Evolutionary conservation across 208 protist genomes (phyloP).

Genomic region (Trypanosoma rangeli): DNA sequence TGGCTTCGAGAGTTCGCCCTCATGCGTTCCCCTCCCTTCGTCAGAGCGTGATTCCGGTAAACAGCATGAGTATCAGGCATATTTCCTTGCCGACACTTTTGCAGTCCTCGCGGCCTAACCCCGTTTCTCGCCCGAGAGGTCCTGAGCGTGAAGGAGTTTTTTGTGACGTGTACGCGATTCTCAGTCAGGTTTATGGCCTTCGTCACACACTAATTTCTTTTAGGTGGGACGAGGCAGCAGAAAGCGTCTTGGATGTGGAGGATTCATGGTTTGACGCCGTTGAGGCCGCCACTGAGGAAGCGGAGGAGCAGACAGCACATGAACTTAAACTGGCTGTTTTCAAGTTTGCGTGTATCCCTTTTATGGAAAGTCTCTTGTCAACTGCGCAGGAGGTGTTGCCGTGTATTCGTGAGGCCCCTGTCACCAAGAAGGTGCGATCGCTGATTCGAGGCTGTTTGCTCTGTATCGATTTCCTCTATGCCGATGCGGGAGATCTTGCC

Average conservation of each 20-base stretch:
- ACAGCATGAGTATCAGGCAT: background rate
- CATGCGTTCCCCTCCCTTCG: background rate
- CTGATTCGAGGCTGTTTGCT: constrained; percentile 69
- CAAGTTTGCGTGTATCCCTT: constrained; percentile 65
- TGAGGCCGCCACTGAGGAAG: constrained; percentile 57
- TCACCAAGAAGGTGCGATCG: constrained; percentile 64
- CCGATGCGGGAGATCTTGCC: constrained; percentile 34
- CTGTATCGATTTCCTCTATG: constrained; percentile 76
- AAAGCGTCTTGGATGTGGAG: constrained; percentile 65
- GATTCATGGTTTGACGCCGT: constrained; percentile 78
- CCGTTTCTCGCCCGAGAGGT: constrained; percentile 1
- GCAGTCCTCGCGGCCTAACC: background rate
- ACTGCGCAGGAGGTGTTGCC: constrained; percentile 75
- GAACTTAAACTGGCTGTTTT: constrained; percentile 63
- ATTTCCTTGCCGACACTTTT: background rate
- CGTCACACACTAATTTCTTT: constrained; percentile 64
- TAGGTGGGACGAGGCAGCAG: constrained; percentile 25
- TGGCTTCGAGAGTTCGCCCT: background rate
- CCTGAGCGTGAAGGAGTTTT: constrained; percentile 12
- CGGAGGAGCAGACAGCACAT: constrained; percentile 33
- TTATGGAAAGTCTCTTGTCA: constrained; percentile 76
- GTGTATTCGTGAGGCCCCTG: constrained; percentile 43
- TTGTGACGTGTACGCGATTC: constrained; percentile 33
- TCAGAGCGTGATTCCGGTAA: background rate
- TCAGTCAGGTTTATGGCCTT: constrained; percentile 37